A percentile compares a stretch with the other conserved stretches of the same genome.
phyloP scores from a whole-genome alignment of 257 asterid genomes.

The Solanum paucissectum region DNA sequence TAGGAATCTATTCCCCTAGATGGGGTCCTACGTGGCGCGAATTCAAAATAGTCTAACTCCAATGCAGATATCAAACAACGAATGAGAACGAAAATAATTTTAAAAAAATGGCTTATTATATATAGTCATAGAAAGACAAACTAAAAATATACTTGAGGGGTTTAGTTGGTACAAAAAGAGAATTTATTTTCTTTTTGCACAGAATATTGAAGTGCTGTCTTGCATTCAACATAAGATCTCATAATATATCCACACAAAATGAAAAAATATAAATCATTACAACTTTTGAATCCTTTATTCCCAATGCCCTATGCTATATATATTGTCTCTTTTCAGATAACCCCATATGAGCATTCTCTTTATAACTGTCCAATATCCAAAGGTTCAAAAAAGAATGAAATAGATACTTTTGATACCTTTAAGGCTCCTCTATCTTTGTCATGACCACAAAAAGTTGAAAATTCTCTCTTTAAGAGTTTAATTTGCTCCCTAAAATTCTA shows the following conservation, averaged over 20 bases:
- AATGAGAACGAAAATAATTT: too few relatives aligned
- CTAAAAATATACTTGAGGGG: not conserved
- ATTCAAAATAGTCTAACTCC: too few relatives aligned
- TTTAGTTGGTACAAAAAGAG: not conserved
- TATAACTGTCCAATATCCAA: slow-evolving; percentile 11
- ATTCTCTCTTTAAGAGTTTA: not conserved
- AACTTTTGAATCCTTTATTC: slow-evolving; percentile 35
- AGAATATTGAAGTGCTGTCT: slow-evolving; percentile 14
- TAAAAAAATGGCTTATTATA: not conserved
- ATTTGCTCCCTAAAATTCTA: slow-evolving; percentile 28
- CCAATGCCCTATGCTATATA: not conserved
- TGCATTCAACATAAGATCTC: slow-evolving; percentile 56
- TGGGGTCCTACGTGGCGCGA: fast-evolving
- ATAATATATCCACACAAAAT: slow-evolving; percentile 9
- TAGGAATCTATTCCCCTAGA: fast-evolving
- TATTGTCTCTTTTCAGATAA: slow-evolving; percentile 10
- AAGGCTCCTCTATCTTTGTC: slow-evolving; percentile 19
- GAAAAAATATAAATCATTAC: slow-evolving; percentile 31
- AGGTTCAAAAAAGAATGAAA: slow-evolving; percentile 7
- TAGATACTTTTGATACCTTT: not conserved
- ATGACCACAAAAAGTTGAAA: slow-evolving; percentile 32
- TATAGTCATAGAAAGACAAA: not conserved
- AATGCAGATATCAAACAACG: fast-evolving
- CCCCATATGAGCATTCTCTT: slow-evolving; percentile 30
- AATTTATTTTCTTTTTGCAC: not conserved